Evolutionary conservation across 768 basidiomycete species (phyloP), one percentile per base, ranked within the genome.

Genomic region (Rhizopogon rudus): DNA sequence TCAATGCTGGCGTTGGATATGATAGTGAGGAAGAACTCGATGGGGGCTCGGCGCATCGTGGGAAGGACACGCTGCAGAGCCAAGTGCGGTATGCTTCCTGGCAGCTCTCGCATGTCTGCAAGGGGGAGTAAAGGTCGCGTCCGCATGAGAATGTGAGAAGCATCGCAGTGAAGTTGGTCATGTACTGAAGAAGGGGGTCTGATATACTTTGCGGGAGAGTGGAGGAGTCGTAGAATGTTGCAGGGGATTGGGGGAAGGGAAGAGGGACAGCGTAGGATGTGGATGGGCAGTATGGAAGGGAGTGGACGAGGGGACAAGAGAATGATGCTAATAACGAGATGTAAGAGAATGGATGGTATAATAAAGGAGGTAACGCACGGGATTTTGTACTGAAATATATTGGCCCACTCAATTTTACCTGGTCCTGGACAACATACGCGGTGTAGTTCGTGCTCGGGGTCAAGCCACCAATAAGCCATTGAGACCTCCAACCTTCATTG

Each of bases 81-180:
- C 91, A 95, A 35, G 72, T 75, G 35, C 87, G 79, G 66, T 94
- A 95, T 22, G 81, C 82, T 20, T 68, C 68, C 58, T 86, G 81
- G 62, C 92, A 94, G 66, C 89, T 86, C 13, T 80, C 76, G 63
- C 93, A 95, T 3, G 82, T 81, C 28, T 88, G 81, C 20, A 93
- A 68, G 0, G 88, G 87, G 6, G 89, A 92, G 71, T 92, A 95
- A 53, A 75, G 64, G 64, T 93, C 91, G 29, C 88, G 80, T 16
- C 89, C 88, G 65, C 93, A 94, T 1, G 90, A 81, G 57, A 85
- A 82, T 3, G 87, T 88, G 33, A 80, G 77, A 8, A 95, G 81
- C 17, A 82, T 78, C 1, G 78, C 77, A 1, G 90, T 87, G 69
- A 94, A 92, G 70, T 91, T 91, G 48, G 82, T 69, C 59, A 94